A percentile compares a stretch with the other conserved stretches of the same genome.
These are phyloP conservation scores for Grigorovia jiainica DNA, from an alignment of 805 yeast genomes.

Conservation along the genomic window DNA sequence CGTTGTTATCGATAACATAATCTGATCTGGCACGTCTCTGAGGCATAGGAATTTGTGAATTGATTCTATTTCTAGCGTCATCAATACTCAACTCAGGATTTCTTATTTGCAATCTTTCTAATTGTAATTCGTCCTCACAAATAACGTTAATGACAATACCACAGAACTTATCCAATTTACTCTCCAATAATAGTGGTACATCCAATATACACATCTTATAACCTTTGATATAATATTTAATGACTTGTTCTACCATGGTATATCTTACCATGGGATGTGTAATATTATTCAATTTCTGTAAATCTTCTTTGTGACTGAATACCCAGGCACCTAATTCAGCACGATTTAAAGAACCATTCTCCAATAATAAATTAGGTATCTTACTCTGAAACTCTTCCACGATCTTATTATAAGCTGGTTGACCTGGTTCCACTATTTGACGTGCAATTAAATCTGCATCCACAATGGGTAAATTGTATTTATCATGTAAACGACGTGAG, in stretches of 20 bases:
- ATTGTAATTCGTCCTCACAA: conserved; percentile 49
- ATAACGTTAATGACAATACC: conserved; percentile 62
- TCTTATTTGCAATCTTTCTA: conserved; percentile 52
- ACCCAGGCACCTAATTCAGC: conserved; percentile 69
- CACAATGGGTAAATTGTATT: conserved; percentile 48
- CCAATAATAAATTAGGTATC: conserved; percentile 38
- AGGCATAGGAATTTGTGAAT: conserved; percentile 62
- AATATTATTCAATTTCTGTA: conserved; percentile 55
- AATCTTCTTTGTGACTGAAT: conserved; percentile 54
- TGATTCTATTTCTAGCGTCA: conserved; percentile 66
- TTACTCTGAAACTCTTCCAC: conserved; percentile 47
- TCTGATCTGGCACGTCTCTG: conserved; percentile 55
- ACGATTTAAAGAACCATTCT: conserved; percentile 47
- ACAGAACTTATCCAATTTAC: conserved; percentile 60
- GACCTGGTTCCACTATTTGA: conserved; percentile 76
- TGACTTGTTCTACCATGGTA: conserved; percentile 50
- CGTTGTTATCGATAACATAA: conserved; percentile 54
- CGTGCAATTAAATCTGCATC: conserved; percentile 91
- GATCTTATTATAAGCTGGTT: conserved; percentile 56
- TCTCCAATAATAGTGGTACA: conserved; percentile 84
- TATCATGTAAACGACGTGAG: conserved; percentile 44
- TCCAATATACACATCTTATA: conserved; percentile 63
- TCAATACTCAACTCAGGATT: conserved; percentile 55
- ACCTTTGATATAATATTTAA: conserved; percentile 49
- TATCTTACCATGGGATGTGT: conserved; percentile 78